Evolutionary conservation across 768 basidiomycete genomes (phyloP).

Genomic region (Lentinula sp.): DNA sequence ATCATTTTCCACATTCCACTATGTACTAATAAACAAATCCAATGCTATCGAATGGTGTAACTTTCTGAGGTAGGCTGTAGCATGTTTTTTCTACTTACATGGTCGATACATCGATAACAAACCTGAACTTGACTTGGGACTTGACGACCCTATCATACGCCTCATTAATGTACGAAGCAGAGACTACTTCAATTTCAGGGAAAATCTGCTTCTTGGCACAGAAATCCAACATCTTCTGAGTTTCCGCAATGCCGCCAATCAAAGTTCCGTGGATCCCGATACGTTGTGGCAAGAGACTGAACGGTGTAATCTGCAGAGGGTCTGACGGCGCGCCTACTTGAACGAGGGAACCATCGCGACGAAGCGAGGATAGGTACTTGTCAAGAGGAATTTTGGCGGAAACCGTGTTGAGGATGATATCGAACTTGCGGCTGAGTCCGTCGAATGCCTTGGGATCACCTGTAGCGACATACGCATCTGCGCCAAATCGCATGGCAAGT

Average conservation of each 20-base stretch:
- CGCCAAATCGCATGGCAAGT: slow-evolving; percentile 45
- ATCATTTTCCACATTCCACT: neutral
- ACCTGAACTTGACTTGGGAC: slow-evolving; percentile 2
- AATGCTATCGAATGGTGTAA: neutral
- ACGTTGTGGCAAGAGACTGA: neutral
- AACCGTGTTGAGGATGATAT: slow-evolving; percentile 28
- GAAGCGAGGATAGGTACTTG: neutral
- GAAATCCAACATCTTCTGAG: slow-evolving; percentile 6
- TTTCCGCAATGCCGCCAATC: slow-evolving; percentile 3
- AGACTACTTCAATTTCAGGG: neutral
- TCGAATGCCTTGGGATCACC: slow-evolving; percentile 28
- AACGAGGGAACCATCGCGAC: slow-evolving; percentile 3
- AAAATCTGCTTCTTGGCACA: neutral
- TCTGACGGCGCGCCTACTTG: neutral
- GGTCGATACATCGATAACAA: slow-evolving; percentile 2
- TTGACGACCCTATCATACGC: slow-evolving; percentile 4
- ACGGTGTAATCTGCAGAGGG: neutral
- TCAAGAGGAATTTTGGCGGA: slow-evolving; percentile 11
- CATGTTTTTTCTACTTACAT: neutral
- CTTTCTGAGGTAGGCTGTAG: neutral
- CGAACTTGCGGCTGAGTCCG: slow-evolving; percentile 24
- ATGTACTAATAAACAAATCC: neutral
- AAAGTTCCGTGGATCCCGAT: neutral
- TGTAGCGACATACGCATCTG: slow-evolving; percentile 35
- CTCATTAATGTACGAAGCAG: slow-evolving; percentile 1